Base-by-base conservation (phyloP, 139 green algal genomes). In the Chlorella ohadii region DNA sequence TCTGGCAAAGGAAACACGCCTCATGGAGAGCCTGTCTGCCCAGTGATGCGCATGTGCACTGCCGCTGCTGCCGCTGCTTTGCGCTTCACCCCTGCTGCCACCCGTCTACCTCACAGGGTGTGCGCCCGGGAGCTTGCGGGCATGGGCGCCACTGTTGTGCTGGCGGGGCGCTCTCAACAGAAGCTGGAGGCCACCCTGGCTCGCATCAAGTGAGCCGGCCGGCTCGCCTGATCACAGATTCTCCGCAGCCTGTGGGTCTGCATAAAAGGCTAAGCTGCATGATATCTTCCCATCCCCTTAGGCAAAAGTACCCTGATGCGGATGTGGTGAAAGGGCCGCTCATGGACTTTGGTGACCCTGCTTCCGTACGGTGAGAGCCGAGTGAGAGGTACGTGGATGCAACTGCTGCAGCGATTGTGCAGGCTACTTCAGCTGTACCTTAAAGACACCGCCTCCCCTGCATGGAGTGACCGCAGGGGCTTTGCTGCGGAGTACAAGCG, bases 81-180 rank as follows among this genome's bases (percentile, higher is more conserved):
- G 16, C 16, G 33, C 15, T 67, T n/a, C 15, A 16, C 44, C 44
- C 4, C 75, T 82, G 25, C 28, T 19, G 23, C 65, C 65, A 4
- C 15, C 65, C 31, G 6, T 25, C 23, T 81, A 25, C n/a, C 25
- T 19, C 28, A 38, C 56, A 86, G 83, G 66, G 84, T 85, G 38
- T 81, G 68, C 44, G 87, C 87, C 15, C 63, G 33, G 36, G 83
- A 73, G 34, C 68, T 91, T 27, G 87, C 87, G 31, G 70, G 36
- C 3, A 64, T 73, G 56, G 87, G 86, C 1, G 81, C 73, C 6
- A 84, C 55, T 16, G 87, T 91, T 23, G 73, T 91, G 34, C 61
- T 91, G 31, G 87, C 28, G 0, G 85, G 65, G n/a, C 77, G 87
- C 56, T 86, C 84, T 56, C 31, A 57, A 28, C 38, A 79, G 19